Evolutionary conservation across 768 basidiomycete species (phyloP).

Genomic region (Xerocomus potaroensis): DNA sequence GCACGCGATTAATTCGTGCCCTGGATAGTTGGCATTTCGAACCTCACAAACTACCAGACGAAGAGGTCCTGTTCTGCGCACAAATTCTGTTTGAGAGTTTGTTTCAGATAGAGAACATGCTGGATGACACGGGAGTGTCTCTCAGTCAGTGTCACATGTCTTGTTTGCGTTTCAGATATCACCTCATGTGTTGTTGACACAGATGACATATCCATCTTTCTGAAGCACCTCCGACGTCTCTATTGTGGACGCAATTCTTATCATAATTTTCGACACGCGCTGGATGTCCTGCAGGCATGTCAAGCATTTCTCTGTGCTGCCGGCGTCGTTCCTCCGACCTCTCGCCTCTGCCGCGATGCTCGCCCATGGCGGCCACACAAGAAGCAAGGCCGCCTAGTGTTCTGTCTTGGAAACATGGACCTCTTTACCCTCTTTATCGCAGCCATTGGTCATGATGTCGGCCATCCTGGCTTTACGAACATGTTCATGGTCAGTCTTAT

Average conservation of each 20-base stretch:
- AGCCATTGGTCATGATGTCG: conserved; percentile 96
- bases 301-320: conserved; percentile 80
- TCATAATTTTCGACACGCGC: conserved; percentile 96
- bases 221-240: conserved; percentile 85
- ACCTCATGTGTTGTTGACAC: conserved; percentile 17
- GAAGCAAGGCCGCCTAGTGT: conserved; percentile 32
- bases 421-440: conserved; percentile 83
- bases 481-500: conserved; percentile 75
- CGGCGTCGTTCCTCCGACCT: conserved; percentile 75
- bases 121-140: conserved; percentile 51
- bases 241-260: conserved; percentile 92
- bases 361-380: conserved; percentile 37
- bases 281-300: conserved; percentile 92
- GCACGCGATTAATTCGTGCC: conserved; percentile 58
- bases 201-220: conserved; percentile 75
- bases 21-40: conserved; percentile 89
- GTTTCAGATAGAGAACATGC: conserved; percentile 74
- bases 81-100: conserved; percentile 85
- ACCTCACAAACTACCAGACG: conserved; percentile 76
- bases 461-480: conserved; percentile 94
- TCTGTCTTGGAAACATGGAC: conserved; percentile 58
- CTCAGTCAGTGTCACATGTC: conserved; percentile 44
- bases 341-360: conserved; percentile 44
- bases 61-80: conserved; percentile 78
- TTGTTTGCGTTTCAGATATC: conserved; percentile 18